A percentile compares a stretch with the other conserved stretches of the same genome.
Evolutionary conservation across 75 land plant species (phyloP).

Genomic region (Larix kaempferi): DNA sequence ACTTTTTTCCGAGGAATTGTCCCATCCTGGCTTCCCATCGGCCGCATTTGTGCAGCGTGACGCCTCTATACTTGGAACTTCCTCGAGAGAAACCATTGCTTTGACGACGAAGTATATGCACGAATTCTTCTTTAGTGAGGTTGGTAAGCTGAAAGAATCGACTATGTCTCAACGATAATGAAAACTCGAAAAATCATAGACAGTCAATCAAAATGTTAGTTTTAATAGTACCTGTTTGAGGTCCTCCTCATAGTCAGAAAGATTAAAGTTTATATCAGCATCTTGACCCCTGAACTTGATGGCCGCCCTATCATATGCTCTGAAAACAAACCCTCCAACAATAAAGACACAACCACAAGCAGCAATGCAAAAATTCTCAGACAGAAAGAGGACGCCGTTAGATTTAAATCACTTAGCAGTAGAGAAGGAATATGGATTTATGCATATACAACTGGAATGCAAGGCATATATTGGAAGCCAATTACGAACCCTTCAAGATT

Average conservation of each 20-base stretch:
- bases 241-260: slow-evolving; percentile 79
- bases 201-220: no score
- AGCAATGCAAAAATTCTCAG: background rate
- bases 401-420: background rate
- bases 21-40: slow-evolving; percentile 54
- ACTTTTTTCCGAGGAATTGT: slow-evolving; percentile 51
- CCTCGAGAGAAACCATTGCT: slow-evolving; percentile 44
- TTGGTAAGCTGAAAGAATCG: slow-evolving; percentile 24
- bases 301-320: slow-evolving; percentile 94
- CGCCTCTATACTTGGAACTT: slow-evolving; percentile 45
- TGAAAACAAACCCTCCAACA: slow-evolving; percentile 16
- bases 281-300: slow-evolving; percentile 82
- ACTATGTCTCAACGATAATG: no score
- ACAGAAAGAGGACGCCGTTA: background rate
- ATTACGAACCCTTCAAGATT: no score
- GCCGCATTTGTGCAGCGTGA: slow-evolving; percentile 46
- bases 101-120: slow-evolving; percentile 39
- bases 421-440: background rate
- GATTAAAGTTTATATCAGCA: slow-evolving; percentile 89
- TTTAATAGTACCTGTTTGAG: slow-evolving; percentile 50
- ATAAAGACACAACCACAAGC: background rate
- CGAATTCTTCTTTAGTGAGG: slow-evolving; percentile 49
- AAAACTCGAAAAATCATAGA: no score
- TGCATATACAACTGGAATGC: background rate
- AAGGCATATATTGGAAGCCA: no score